Percentiles rank a stretch among this genome's conserved stretches.
Evolutionary conservation across 306 rosid species (phyloP).

Genomic region (Cucurbita pepo): DNA sequence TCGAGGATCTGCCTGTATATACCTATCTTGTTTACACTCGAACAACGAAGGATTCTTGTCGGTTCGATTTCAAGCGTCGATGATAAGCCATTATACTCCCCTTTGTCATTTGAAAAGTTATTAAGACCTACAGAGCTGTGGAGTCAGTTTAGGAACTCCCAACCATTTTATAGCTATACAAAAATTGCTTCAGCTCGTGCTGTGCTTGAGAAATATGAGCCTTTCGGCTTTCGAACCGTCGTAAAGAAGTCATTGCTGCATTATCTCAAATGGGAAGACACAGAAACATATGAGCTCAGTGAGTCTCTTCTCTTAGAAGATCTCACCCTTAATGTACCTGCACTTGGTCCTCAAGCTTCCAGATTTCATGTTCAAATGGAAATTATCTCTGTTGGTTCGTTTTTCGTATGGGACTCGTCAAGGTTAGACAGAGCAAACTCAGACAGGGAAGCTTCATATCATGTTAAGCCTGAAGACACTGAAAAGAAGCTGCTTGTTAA

Average conservation of each 20-base stretch:
- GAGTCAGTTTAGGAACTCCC: conserved; percentile 51
- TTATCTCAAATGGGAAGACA: conserved; percentile 77
- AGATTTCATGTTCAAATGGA: conserved; percentile 49
- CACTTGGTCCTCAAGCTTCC: conserved; percentile 19
- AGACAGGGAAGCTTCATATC: conserved; percentile 41
- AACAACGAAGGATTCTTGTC: conserved; percentile 49
- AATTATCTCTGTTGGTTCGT: conserved; percentile 56
- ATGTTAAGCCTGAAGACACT: conserved; percentile 35
- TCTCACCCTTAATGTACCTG: conserved; percentile 47
- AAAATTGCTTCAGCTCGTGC: conserved; percentile 31
- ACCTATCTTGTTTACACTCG: conserved; percentile 52
- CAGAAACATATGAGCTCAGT: conserved; percentile 35
- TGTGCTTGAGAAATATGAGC: conserved; percentile 42
- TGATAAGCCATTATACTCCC: conserved; percentile 31
- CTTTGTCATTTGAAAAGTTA: conserved; percentile 60
- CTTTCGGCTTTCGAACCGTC: conserved; percentile 49
- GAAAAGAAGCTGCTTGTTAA: conserved; percentile 79
- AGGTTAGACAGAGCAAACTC: conserved; percentile 31
- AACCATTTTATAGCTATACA: conserved; percentile 56
- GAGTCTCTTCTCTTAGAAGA: conserved; percentile 73
- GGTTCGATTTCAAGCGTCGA: conserved; percentile 56
- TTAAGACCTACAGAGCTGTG: conserved; percentile 53
- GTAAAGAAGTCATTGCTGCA: conserved; percentile 59
- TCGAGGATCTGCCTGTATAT: conserved; percentile 66
- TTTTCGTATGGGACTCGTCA: conserved; percentile 50